phyloP scores from a whole-genome alignment of 805 yeast genomes.

The Lipomyces chichibuensis region DNA sequence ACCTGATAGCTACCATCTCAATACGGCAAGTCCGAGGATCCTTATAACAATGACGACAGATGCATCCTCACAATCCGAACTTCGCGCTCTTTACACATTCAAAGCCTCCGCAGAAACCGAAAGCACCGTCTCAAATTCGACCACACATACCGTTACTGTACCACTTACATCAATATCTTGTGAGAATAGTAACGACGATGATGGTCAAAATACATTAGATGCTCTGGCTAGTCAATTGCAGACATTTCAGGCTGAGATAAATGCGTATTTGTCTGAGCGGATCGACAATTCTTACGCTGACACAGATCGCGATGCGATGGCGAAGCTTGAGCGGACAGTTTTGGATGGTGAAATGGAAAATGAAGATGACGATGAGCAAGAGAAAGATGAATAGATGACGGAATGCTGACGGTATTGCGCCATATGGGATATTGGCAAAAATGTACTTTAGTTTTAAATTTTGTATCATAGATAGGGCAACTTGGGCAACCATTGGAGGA shows the following conservation, averaged over 20 bases:
- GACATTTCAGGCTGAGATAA: conserved; percentile 28
- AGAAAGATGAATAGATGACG: conserved; percentile 2
- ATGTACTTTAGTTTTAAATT: not conserved
- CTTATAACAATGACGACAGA: not conserved
- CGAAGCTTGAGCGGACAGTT: conserved; percentile 23
- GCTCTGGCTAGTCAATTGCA: conserved; percentile 14
- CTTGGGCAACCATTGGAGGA: not conserved
- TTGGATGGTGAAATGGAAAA: conserved; percentile 35
- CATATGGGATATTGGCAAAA: not conserved
- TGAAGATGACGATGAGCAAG: conserved; percentile 27
- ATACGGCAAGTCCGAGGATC: not conserved
- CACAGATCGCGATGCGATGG: conserved; percentile 15
- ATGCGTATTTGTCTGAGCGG: conserved; percentile 30
- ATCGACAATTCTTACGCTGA: conserved; percentile 12
- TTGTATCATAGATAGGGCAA: not conserved
- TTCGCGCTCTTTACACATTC: not conserved
- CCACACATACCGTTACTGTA: not conserved
- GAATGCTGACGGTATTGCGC: not conserved
- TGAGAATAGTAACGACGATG: not conserved
- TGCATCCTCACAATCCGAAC: not conserved
- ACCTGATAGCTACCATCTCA: not conserved
- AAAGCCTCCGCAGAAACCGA: not conserved
- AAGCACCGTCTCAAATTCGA: not conserved
- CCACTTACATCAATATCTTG: not conserved
- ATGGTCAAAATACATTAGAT: conserved; percentile 7